Conservation (phyloP, 2,329 filamentous ascomycete genomes). For the Grosmannia serpens region DNA sequence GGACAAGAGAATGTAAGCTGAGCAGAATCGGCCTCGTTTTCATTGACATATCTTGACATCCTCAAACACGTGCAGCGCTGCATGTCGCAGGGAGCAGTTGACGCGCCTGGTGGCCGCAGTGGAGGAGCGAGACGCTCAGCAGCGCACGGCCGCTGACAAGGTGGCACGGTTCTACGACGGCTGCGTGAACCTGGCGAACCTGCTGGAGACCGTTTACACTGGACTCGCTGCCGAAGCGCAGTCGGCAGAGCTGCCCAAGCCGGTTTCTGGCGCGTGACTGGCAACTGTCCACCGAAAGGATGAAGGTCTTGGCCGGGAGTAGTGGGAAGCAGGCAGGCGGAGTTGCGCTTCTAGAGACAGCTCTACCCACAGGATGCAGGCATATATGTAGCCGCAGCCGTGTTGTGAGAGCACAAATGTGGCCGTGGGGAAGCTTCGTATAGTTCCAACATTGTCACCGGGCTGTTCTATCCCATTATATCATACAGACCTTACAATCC, state of each 20-base stretch:
- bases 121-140: constrained; percentile 11
- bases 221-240: constrained; percentile 12
- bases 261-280: not conserved
- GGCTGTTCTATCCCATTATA: not conserved
- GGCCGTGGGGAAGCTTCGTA: not conserved
- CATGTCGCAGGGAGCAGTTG: constrained; percentile 7
- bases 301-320: not conserved
- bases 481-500: not conserved
- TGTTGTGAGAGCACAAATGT: not conserved
- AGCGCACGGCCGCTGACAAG: constrained; percentile 12
- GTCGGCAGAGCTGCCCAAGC: not conserved
- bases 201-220: constrained; percentile 13
- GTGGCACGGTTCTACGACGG: constrained; percentile 13
- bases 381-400: not conserved
- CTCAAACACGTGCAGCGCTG: not conserved
- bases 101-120: constrained; percentile 12
- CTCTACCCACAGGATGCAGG: not conserved
- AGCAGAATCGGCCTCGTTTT: not conserved
- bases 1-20: constrained; percentile 3
- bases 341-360: not conserved
- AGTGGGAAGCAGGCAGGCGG: not conserved
- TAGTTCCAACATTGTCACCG: not conserved
- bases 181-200: constrained; percentile 9
- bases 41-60: not conserved
- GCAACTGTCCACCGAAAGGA: not conserved